A percentile compares a stretch with the other conserved stretches of the same genome.
phyloP scores from a whole-genome alignment of 108 stramenopile genomes.

The Mediolabrus comicus region DNA sequence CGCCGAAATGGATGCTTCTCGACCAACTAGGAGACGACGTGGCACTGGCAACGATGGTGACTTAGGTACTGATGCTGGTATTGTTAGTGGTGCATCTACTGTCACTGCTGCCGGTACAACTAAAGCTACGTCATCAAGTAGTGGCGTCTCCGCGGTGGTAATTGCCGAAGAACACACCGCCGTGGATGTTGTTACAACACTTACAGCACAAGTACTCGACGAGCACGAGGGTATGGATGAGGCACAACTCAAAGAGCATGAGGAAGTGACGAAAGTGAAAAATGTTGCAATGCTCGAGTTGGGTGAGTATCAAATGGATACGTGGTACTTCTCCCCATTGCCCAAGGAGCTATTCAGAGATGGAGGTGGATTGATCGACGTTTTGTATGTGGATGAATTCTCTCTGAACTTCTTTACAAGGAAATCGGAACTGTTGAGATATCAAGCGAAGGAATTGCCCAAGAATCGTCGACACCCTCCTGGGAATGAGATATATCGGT shows the following conservation, averaged over 20 bases:
- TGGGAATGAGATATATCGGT: conserved; percentile 86
- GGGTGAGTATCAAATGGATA: conserved; percentile 91
- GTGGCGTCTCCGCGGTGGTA: conserved; percentile 41
- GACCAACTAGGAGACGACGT: not conserved
- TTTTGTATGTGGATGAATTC: conserved; percentile 97
- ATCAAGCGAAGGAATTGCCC: conserved; percentile 63
- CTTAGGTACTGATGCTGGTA: not conserved
- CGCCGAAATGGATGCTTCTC: not conserved
- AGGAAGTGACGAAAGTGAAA: conserved; percentile 98
- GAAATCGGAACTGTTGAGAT: conserved; percentile 88
- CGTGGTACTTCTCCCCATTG: conserved; percentile 98
- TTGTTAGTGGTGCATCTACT: not conserved
- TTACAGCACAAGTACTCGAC: conserved; percentile 88
- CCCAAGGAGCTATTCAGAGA: conserved; percentile 93
- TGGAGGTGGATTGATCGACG: conserved; percentile 73
- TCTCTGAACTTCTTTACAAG: conserved; percentile 91
- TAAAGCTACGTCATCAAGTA: conserved; percentile 5
- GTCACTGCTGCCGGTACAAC: not conserved
- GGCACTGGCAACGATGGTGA: not conserved
- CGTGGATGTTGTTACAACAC: conserved; percentile 78
- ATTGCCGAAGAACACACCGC: conserved; percentile 56
- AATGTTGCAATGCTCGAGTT: conserved; percentile 93
- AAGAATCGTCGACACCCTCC: conserved; percentile 77
- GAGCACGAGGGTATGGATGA: conserved; percentile 99
- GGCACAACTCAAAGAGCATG: conserved; percentile 93